Evolutionary conservation across 2,329 filamentous ascomycete genomes (phyloP).

Genomic region (Macrophomina phaseolina): DNA sequence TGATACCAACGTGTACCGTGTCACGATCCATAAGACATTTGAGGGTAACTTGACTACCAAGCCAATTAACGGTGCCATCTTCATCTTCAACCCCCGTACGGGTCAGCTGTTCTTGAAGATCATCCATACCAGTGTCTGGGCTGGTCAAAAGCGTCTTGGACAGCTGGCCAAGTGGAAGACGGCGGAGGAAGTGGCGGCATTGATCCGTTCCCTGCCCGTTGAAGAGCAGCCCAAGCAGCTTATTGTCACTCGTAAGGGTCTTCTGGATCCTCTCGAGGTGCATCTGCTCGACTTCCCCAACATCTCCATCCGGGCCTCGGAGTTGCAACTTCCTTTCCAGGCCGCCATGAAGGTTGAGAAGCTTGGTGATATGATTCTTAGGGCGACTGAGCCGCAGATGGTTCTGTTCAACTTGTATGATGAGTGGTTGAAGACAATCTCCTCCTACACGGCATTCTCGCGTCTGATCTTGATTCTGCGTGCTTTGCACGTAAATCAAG

Average conservation of each 20-base stretch:
- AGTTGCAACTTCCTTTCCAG: conserved; percentile 97
- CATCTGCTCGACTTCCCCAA: conserved; percentile 98
- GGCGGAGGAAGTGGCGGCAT: conserved; percentile 96
- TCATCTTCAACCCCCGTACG: conserved; percentile 99
- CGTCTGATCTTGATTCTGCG: conserved; percentile 91
- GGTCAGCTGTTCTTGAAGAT: conserved; percentile 99
- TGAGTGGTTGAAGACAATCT: conserved; percentile 98
- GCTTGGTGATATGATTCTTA: conserved; percentile 96
- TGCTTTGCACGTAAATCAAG: conserved; percentile 94
- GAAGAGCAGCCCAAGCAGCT: conserved; percentile 99
- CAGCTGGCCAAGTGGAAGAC: conserved; percentile 99
- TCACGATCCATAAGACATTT: conserved; percentile 99
- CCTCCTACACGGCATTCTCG: conserved; percentile 97
- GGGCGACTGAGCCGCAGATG: conserved; percentile 99
- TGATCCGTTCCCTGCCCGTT: conserved; percentile 92
- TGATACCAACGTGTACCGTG: conserved; percentile 98
- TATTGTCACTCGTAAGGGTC: conserved; percentile 96
- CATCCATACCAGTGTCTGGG: conserved; percentile 99
- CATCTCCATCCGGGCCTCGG: conserved; percentile 96
- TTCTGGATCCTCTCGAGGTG: conserved; percentile 95
- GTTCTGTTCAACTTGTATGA: conserved; percentile 99
- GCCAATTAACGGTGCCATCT: conserved; percentile 98
- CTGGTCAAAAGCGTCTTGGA: conserved; percentile 97
- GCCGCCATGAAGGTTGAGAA: conserved; percentile 99
- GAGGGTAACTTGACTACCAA: conserved; percentile 99